Evolutionary conservation across 306 rosid genomes (phyloP).

Genomic region (Trifolium dubium): DNA sequence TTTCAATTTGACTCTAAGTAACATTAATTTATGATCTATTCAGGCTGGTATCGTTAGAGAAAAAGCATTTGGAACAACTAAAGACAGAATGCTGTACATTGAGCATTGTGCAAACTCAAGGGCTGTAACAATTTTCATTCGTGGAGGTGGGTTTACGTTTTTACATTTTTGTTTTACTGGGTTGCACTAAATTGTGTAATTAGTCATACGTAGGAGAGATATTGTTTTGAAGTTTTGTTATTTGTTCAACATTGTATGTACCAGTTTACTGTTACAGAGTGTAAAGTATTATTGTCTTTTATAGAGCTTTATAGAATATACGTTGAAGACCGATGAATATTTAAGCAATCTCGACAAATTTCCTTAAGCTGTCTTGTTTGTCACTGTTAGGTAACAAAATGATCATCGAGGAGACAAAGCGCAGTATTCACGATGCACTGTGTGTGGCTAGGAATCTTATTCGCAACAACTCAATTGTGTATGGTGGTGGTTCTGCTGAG

Average conservation of each 20-base stretch:
- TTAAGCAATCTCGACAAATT: constrained; percentile 32
- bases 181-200: background rate
- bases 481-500: constrained; percentile 99
- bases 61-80: constrained; percentile 92
- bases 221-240: background rate
- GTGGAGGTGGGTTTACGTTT: constrained; percentile 70
- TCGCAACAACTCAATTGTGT: constrained; percentile 92
- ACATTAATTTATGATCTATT: constrained; percentile 18
- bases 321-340: background rate
- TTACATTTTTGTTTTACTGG: background rate
- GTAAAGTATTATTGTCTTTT: background rate
- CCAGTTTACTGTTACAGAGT: background rate
- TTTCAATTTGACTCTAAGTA: constrained; percentile 6
- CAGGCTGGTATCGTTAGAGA: constrained; percentile 96
- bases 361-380: constrained; percentile 35
- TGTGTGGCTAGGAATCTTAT: constrained; percentile 99
- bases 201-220: background rate
- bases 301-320: constrained; percentile 8
- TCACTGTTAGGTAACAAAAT: constrained; percentile 85
- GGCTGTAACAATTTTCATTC: constrained; percentile 89
- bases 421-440: constrained; percentile 92
- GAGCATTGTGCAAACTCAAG: constrained; percentile 98
- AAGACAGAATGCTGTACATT: constrained; percentile 94
- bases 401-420: constrained; percentile 98
- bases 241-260: constrained; percentile 12